Conservation (phyloP, 768 basidiomycete genomes). For the Psilocybe azurescens region DNA sequence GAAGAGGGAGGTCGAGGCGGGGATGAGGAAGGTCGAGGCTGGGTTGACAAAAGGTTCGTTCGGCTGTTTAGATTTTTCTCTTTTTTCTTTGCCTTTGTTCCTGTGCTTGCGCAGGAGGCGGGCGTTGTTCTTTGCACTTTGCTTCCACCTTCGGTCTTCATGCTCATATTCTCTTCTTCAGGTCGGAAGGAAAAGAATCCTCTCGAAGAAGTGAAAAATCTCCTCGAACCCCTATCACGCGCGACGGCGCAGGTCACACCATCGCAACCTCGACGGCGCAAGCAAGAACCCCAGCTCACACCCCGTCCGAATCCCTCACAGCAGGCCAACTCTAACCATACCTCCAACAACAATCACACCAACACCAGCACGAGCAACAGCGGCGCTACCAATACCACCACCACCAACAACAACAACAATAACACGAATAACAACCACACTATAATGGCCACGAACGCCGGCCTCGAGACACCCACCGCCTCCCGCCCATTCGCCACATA, state of each 20-base stretch:
- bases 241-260: slow-evolving; percentile 32
- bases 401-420: slow-evolving; percentile 9
- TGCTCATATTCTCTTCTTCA: slow-evolving; percentile 16
- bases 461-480: slow-evolving; percentile 58
- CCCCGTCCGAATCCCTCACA: slow-evolving; percentile 34
- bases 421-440: not conserved
- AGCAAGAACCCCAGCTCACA: slow-evolving; percentile 30
- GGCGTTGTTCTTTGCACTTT: no score
- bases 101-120: no score
- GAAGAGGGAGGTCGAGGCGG: slow-evolving; percentile 54
- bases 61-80: no score
- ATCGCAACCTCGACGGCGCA: slow-evolving; percentile 21
- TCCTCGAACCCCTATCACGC: slow-evolving; percentile 55
- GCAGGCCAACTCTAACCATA: slow-evolving; percentile 2
- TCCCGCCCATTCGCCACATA: slow-evolving; percentile 4
- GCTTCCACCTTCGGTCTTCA: no score
- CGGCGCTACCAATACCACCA: not conserved
- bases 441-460: slow-evolving; percentile 3
- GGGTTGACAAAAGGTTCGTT: slow-evolving; percentile 16
- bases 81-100: no score
- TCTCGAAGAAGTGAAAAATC: slow-evolving; percentile 78
- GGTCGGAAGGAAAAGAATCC: slow-evolving; percentile 61
- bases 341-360: slow-evolving; percentile 8
- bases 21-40: slow-evolving; percentile 47
- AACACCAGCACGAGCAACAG: not conserved